These are phyloP conservation scores for Sporothrix pseudoabietina DNA, from an alignment of 2,329 filamentous ascomycete genomes.

Conservation along the genomic window DNA sequence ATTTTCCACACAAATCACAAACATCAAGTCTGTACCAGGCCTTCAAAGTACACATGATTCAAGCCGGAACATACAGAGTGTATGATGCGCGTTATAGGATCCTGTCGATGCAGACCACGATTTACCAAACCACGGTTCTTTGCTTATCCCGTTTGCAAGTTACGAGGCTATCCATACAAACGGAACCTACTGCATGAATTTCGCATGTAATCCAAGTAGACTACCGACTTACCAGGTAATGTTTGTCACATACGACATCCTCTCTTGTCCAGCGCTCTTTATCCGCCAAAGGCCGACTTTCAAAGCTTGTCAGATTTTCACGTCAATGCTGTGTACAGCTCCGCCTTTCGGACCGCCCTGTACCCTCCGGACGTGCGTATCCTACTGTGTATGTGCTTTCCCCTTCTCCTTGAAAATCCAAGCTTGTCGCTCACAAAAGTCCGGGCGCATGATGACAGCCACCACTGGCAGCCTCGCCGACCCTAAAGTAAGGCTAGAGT, in stretches of 20 bases:
- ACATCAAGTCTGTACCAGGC: too few species aligned
- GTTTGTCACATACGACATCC: neutral
- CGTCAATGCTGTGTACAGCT: neutral
- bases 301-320: neutral
- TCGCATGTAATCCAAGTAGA: neutral
- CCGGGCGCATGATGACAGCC: neutral
- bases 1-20: too few species aligned
- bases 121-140: neutral
- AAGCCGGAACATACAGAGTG: neutral
- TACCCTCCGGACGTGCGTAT: neutral
- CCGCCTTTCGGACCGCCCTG: neutral
- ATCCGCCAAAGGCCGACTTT: neutral
- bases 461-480: neutral
- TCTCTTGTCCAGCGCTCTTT: neutral
- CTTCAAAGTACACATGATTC: neutral
- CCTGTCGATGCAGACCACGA: conserved; percentile 6
- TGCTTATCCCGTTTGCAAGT: neutral
- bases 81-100: neutral
- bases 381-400: neutral
- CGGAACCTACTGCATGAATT: neutral
- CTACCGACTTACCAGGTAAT: neutral
- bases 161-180: neutral
- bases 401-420: neutral
- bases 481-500: neutral
- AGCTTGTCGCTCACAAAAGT: neutral